Conservation (phyloP, 2,329 filamentous ascomycete species). For the Hymenoscyphus repandus region DNA sequence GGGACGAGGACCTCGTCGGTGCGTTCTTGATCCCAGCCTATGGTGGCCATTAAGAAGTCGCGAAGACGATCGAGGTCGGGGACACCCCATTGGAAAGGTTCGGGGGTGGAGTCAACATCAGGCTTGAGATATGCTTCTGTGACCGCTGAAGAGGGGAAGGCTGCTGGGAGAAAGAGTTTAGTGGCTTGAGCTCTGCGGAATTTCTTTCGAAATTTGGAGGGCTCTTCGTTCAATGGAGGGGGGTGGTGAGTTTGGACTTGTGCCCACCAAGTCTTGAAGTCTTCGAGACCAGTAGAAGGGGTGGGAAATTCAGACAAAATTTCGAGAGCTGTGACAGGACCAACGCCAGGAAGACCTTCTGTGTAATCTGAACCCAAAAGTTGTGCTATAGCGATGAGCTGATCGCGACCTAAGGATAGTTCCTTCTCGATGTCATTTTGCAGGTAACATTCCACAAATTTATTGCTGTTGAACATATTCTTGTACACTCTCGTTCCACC, state of each 20-base stretch:
- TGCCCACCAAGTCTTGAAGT: conserved; percentile 85
- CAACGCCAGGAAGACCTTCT: conserved; percentile 82
- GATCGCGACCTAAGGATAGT: conserved; percentile 77
- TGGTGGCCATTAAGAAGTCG: conserved; percentile 80
- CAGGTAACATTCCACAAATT: conserved; percentile 96
- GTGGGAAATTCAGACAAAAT: conserved; percentile 82
- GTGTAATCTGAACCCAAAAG: conserved; percentile 93
- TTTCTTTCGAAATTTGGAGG: conserved; percentile 71
- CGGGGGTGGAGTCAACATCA: conserved; percentile 73
- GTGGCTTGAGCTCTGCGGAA: conserved; percentile 74
- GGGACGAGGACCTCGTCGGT: conserved; percentile 95
- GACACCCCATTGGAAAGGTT: conserved; percentile 90
- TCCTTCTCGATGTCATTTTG: conserved; percentile 79
- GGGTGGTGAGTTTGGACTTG: conserved; percentile 65
- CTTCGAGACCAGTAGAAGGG: conserved; percentile 48
- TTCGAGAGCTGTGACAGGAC: conserved; percentile 90
- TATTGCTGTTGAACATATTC: conserved; percentile 99
- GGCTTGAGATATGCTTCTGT: conserved; percentile 79
- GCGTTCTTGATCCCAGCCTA: conserved; percentile 86
- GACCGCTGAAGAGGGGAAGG: conserved; percentile 75
- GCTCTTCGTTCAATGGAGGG: conserved; percentile 53
- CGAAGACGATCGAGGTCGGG: conserved; percentile 85
- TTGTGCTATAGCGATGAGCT: conserved; percentile 86
- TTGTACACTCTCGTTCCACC: conserved; percentile 96
- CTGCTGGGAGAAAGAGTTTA: conserved; percentile 78